A percentile compares a stretch with the other conserved stretches of the same genome.
Evolutionary conservation across 148 eudicot species (phyloP).

Genomic region (Diospyros kaki): DNA sequence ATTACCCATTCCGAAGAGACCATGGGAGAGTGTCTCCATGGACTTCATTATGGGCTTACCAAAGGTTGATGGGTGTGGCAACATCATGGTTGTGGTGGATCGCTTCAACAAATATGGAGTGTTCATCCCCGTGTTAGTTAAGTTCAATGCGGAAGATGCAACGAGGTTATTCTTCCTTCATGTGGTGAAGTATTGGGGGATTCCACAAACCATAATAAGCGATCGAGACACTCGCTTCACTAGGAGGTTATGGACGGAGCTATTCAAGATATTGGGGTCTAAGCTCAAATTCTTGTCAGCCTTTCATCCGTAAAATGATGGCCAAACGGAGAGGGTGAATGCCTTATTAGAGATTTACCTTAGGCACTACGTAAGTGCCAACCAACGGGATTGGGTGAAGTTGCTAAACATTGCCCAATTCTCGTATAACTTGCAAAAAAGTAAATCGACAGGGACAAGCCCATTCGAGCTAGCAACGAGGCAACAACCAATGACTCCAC

Average conservation of each 20-base stretch:
- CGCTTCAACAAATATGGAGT: background rate
- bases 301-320: too few relatives aligned
- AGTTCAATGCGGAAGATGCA: background rate
- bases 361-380: too few relatives aligned
- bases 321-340: too few relatives aligned
- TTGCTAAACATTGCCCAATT: too few relatives aligned
- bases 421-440: too few relatives aligned
- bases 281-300: too few relatives aligned
- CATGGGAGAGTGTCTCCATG: background rate
- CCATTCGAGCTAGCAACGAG: too few relatives aligned
- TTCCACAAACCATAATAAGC: background rate
- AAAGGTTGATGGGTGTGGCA: background rate
- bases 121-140: background rate
- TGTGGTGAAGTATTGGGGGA: background rate
- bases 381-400: background rate
- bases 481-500: too few relatives aligned
- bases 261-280: too few relatives aligned
- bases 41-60: background rate
- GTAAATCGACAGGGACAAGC: too few relatives aligned
- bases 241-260: too few relatives aligned
- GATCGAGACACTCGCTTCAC: background rate
- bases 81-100: background rate
- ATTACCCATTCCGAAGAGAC: background rate
- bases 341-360: too few relatives aligned
- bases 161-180: background rate